Conservation (phyloP, 2,329 filamentous ascomycete species). For the Diaporthe citri region DNA sequence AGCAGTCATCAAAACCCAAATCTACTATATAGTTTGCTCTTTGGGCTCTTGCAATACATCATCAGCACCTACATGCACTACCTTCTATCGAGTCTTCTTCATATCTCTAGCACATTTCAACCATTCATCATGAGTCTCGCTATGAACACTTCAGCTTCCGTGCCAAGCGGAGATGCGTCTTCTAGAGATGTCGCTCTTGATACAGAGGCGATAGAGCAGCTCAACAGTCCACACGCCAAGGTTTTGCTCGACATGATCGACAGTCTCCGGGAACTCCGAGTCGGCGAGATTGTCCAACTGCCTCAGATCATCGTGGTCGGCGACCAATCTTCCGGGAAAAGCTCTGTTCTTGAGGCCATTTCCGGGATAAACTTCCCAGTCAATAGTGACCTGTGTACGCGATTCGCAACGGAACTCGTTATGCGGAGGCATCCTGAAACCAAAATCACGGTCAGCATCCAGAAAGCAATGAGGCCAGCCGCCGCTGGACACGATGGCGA, state of each 20-base stretch:
- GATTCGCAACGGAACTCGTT: conserved; percentile 72
- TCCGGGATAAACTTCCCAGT: conserved; percentile 70
- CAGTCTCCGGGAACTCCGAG: conserved; percentile 62
- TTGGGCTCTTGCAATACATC: too few species aligned
- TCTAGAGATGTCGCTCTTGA: conserved; percentile 41
- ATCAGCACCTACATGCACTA: neutral
- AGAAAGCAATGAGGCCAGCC: conserved; percentile 43
- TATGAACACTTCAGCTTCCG: neutral
- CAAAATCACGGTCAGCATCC: conserved; percentile 58
- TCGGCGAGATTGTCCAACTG: conserved; percentile 60
- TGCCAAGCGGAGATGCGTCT: neutral
- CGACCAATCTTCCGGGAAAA: conserved; percentile 72
- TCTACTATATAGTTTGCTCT: too few species aligned
- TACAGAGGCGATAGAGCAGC: conserved; percentile 50
- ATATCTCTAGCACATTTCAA: neutral
- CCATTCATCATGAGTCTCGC: neutral
- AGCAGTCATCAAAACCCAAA: neutral
- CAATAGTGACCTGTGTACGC: conserved; percentile 68
- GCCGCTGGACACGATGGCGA: too few species aligned
- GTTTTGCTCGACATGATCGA: conserved; percentile 67
- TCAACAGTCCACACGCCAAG: conserved; percentile 58
- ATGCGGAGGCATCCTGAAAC: conserved; percentile 56
- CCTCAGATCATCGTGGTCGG: conserved; percentile 71
- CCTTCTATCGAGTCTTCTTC: neutral
- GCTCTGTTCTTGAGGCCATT: conserved; percentile 74